Percentiles rank a stretch among this genome's conserved stretches.
Conservation (phyloP, 129 eudicot genomes). For the Flaveria linearis region DNA sequence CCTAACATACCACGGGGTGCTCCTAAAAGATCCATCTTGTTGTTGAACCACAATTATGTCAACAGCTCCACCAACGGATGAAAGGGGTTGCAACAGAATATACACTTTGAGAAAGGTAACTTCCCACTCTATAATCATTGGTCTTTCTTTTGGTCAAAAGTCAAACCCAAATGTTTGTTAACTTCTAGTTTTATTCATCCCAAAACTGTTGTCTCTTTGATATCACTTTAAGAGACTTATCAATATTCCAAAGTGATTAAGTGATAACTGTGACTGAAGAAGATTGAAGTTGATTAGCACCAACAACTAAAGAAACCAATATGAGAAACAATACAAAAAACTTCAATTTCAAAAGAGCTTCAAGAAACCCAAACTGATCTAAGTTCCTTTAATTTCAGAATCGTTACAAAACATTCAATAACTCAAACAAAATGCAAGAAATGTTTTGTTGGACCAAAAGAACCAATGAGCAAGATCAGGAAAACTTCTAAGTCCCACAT, state of each 20-base stretch:
- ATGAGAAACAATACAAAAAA: not conserved
- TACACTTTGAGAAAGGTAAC: constrained; percentile 68
- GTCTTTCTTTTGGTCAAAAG: constrained; percentile 18
- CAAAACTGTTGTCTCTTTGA: constrained; percentile 2
- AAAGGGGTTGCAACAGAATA: constrained; percentile 94
- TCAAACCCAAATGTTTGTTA: constrained; percentile 17
- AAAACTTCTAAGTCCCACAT: no score
- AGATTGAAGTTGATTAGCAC: not conserved
- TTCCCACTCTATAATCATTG: constrained; percentile 76
- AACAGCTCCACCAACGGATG: constrained; percentile 99
- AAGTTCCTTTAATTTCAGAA: not conserved
- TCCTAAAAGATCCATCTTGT: constrained; percentile 79
- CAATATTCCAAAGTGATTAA: not conserved
- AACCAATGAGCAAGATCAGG: no score
- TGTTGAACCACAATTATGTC: constrained; percentile 87
- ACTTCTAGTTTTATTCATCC: constrained; percentile 26
- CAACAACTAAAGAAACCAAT: not conserved
- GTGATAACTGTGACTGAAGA: not conserved
- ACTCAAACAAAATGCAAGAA: not conserved
- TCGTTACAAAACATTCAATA: not conserved
- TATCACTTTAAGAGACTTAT: constrained; percentile 25
- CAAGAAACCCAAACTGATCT: constrained; percentile 20
- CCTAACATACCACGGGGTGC: constrained; percentile 92
- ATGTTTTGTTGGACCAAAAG: no score
- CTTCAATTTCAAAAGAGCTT: not conserved